Percentiles rank a stretch among this genome's conserved stretches.
phyloP scores from a whole-genome alignment of 1,284 basidiomycete species.

The Stereum hirsutum region DNA sequence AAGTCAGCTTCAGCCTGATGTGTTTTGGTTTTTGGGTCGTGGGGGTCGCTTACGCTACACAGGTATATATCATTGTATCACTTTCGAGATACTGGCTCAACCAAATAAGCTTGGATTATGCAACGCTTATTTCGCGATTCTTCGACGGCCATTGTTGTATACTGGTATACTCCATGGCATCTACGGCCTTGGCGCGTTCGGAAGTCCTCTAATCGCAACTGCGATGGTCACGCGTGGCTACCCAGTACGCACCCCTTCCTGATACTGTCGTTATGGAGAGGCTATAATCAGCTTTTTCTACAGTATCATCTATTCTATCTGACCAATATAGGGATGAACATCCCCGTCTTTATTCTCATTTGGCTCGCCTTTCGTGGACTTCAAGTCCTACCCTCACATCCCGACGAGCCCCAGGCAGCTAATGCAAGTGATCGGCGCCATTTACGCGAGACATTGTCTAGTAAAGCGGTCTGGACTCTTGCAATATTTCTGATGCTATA shows the following conservation, averaged over 20 bases:
- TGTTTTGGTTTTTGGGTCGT: conserved; percentile 24
- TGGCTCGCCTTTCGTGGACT: conserved; percentile 19
- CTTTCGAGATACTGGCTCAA: background rate
- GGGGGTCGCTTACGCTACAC: conserved; percentile 19
- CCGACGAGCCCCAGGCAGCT: conserved; percentile 13
- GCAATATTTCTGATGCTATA: conserved; percentile 24
- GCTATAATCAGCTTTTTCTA: background rate
- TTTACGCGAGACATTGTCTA: conserved; percentile 11
- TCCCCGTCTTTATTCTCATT: conserved; percentile 16
- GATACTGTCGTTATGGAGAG: background rate
- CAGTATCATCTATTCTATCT: conserved; percentile 21
- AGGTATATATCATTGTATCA: background rate
- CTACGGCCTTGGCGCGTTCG: conserved; percentile 22
- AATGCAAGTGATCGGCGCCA: too few species aligned
- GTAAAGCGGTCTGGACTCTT: conserved; percentile 21
- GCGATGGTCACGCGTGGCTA: conserved; percentile 19
- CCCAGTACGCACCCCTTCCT: conserved; percentile 15
- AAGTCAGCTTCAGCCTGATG: conserved; percentile 20
- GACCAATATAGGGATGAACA: conserved; percentile 19
- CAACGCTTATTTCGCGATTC: conserved; percentile 22
- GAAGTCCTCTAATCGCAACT: conserved; percentile 21
- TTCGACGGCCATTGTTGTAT: conserved; percentile 21
- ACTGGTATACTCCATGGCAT: conserved; percentile 22
- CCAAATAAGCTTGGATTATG: conserved; percentile 21
- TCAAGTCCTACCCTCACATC: conserved; percentile 14